phyloP scores from a whole-genome alignment of 805 yeast genomes.

The Candida jianshihensis region DNA sequence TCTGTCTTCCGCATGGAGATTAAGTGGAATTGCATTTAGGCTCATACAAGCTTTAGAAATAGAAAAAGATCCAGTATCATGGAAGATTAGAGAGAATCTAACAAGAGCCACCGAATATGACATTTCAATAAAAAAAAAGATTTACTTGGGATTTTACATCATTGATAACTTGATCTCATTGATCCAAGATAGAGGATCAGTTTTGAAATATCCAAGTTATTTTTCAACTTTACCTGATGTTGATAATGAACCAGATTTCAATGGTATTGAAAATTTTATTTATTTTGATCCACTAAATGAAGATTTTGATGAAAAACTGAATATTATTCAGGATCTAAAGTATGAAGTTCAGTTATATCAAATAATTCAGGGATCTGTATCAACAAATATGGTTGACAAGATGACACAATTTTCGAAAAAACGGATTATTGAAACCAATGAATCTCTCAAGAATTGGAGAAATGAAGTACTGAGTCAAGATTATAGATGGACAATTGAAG shows the following conservation, averaged over 20 bases:
- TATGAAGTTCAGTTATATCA: not conserved
- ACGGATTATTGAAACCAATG: too few relatives aligned
- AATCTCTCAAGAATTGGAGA: not conserved
- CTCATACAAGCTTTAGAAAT: not conserved
- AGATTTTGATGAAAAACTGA: not conserved
- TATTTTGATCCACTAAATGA: not conserved
- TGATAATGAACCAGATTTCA: not conserved
- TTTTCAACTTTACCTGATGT: not conserved
- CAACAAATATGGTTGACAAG: not conserved
- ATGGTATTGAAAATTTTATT: not conserved
- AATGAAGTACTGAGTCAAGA: not conserved
- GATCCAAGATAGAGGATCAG: not conserved
- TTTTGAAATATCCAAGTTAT: not conserved
- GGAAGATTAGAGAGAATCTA: not conserved
- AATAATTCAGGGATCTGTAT: not conserved
- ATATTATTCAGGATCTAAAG: not conserved
- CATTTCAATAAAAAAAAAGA: not conserved
- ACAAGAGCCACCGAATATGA: not conserved
- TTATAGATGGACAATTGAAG: not conserved
- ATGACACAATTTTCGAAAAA: too few relatives aligned
- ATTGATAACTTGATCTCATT: not conserved
- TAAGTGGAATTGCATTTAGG: not conserved
- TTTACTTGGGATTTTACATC: not conserved
- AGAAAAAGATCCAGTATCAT: not conserved
- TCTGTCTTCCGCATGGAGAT: not conserved